Base-by-base conservation (phyloP, 2,329 filamentous ascomycete species). In the Botrytis paeoniae region DNA sequence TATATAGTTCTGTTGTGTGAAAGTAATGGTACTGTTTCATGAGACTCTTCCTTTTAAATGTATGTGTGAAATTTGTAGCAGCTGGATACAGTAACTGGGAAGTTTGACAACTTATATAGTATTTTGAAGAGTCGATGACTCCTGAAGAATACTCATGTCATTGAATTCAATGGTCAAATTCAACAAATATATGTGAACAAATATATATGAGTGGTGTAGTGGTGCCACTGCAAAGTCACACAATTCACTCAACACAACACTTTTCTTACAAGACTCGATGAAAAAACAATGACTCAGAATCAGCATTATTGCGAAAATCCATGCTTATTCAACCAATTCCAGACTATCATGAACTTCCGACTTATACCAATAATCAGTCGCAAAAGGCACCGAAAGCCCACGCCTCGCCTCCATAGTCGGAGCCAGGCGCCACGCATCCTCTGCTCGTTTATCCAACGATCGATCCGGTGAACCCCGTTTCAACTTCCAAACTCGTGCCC, bases 31-130 rank as follows among this genome's bases (percentile, higher is more conserved):
- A 4, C 1, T 9, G 8, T 18, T 18, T 9, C 29, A 18, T 29
- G 6, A 16, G n/a, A 29, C 1, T 8, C n/a, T 14, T 18, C 14
- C 14, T 54, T 18, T 3, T 4, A 1, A 4, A 18, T 18, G 5
- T 16, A 29, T 18, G n/a, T 8, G 5, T 54, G n/a, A 18, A 0
- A 16, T 29, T 6, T 29, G 14, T 29, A 18, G n/a, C 6, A 54
- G 51, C 14, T 54, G 6, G 14, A 54, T 9, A 16, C 12, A 29
- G 6, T 1, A 29, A 29, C 14, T 54, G n/a, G 2, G 5, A 18
- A 18, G n/a, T 3, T 29, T 18, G 51, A 54, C 14, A 29, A 14
- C 5, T 16, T 18, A 29, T 54, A 29, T 54, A 8, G 16, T 6
- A 29, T 16, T 18, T 16, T 25, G 14, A 29, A 4, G 14, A 18